These are phyloP conservation scores for Amaranthus tricolor DNA, from an alignment of 179 eudicot genomes.

Conservation along the genomic window DNA sequence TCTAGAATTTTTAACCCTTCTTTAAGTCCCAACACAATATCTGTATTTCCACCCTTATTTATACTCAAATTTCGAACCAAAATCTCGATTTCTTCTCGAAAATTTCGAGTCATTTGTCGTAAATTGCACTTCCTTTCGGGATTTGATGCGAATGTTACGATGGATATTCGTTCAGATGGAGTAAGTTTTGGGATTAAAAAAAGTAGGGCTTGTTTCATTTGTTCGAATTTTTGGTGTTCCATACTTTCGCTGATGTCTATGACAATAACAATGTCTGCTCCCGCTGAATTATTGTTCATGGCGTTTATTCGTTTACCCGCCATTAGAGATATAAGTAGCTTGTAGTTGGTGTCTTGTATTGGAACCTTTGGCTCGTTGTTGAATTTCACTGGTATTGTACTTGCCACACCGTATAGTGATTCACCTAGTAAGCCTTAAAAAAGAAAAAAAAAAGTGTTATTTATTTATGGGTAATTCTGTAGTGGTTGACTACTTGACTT, in stretches of 20 bases:
- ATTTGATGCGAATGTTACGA: constrained; percentile 1
- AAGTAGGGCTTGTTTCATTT: constrained; percentile 6
- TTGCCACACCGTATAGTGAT: background rate
- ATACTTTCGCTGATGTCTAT: constrained; percentile 17
- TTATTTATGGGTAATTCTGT: too few species aligned
- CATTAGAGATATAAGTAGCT: background rate
- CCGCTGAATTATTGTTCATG: background rate
- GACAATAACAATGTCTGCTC: constrained; percentile 17
- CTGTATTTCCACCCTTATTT: background rate
- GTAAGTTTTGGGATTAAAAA: constrained; percentile 9
- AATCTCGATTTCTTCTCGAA: background rate
- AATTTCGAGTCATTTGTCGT: background rate
- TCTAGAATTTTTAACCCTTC: constrained; percentile 7
- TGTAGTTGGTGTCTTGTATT: background rate
- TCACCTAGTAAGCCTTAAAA: too few species aligned
- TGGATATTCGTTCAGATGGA: constrained; percentile 9
- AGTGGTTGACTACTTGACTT: too few species aligned
- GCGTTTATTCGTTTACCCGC: background rate
- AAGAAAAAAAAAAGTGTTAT: too few species aligned
- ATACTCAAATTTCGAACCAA: background rate
- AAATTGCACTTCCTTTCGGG: background rate
- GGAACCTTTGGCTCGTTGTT: background rate
- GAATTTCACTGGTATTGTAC: background rate
- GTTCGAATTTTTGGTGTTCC: background rate
- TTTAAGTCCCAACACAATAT: constrained; percentile 4